Conservation (phyloP, 108 stramenopile genomes). For the Schizochytrium sp. region DNA sequence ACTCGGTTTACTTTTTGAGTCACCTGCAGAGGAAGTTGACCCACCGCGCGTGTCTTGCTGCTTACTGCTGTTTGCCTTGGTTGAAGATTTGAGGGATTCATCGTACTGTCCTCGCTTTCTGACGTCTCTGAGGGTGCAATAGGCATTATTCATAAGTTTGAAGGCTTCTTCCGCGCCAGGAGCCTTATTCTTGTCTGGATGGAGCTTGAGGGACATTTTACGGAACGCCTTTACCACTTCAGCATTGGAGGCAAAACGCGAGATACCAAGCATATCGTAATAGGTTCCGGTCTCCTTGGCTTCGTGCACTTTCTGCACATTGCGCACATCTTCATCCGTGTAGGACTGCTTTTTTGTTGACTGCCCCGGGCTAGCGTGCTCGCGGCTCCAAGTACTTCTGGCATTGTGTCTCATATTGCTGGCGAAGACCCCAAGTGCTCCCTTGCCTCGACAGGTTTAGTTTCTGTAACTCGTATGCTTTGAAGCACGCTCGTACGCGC, state of each 20-base stretch:
- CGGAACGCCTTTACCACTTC: slow-evolving; percentile 8
- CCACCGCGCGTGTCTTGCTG: not conserved
- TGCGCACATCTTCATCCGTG: not conserved
- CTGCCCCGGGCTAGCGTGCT: too few species aligned
- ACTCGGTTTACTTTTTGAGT: too few species aligned
- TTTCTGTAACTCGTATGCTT: too few species aligned
- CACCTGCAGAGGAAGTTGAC: not conserved
- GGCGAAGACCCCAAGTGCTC: too few species aligned
- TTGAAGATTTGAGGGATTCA: not conserved
- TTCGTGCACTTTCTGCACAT: not conserved
- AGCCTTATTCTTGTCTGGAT: slow-evolving; percentile 7
- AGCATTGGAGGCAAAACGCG: not conserved
- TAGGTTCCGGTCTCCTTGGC: not conserved
- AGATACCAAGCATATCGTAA: slow-evolving; percentile 11
- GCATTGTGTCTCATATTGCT: not conserved
- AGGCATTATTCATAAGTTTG: not conserved
- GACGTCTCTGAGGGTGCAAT: not conserved
- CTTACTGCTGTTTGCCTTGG: not conserved
- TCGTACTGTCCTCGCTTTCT: not conserved
- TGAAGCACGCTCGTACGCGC: too few species aligned
- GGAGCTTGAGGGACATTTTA: not conserved
- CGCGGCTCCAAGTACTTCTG: too few species aligned
- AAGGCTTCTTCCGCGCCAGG: slow-evolving; percentile 19
- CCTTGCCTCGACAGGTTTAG: too few species aligned
- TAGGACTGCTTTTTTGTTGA: not conserved